A percentile compares a stretch with the other conserved stretches of the same genome.
phyloP scores from a whole-genome alignment of 2,329 filamentous ascomycete genomes.

The Claviceps sp. region DNA sequence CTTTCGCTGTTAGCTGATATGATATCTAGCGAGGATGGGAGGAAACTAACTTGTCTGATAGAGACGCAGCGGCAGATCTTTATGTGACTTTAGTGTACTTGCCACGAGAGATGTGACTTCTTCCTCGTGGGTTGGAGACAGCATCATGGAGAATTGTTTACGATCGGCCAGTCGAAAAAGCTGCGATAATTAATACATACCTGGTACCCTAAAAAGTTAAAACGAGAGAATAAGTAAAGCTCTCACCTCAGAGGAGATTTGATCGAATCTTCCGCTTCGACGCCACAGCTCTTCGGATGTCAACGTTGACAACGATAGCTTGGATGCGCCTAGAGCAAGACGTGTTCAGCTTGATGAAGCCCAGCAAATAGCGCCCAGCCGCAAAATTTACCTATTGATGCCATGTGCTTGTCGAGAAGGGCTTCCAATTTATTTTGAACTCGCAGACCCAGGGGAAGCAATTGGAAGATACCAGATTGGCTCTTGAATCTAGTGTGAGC shows the following conservation, averaged over 20 bases:
- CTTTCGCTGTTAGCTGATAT: neutral
- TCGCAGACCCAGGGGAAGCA: constrained; percentile 73
- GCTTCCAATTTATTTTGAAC: constrained; percentile 81
- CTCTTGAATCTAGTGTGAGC: constrained; percentile 35
- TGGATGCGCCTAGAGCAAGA: constrained; percentile 50
- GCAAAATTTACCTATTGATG: constrained; percentile 42
- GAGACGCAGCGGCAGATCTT: constrained; percentile 69
- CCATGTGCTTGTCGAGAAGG: constrained; percentile 85
- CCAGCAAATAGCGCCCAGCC: neutral
- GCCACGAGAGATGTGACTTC: constrained; percentile 80
- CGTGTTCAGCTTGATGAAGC: neutral
- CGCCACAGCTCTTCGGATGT: constrained; percentile 77
- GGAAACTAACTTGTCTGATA: constrained; percentile 67
- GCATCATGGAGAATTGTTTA: constrained; percentile 57
- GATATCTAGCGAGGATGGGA: neutral
- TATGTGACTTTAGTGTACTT: constrained; percentile 64
- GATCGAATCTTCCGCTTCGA: constrained; percentile 66
- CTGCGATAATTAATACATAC: constrained; percentile 29
- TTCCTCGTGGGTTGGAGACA: constrained; percentile 92
- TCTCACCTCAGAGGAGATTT: constrained; percentile 55
- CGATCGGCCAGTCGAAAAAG: constrained; percentile 72
- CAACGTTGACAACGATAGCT: constrained; percentile 69
- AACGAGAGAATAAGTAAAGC: neutral
- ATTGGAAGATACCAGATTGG: constrained; percentile 82
- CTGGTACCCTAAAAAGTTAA: neutral